Conservation (phyloP, 345 rosid species). For the Aquilaria malaccensis region DNA sequence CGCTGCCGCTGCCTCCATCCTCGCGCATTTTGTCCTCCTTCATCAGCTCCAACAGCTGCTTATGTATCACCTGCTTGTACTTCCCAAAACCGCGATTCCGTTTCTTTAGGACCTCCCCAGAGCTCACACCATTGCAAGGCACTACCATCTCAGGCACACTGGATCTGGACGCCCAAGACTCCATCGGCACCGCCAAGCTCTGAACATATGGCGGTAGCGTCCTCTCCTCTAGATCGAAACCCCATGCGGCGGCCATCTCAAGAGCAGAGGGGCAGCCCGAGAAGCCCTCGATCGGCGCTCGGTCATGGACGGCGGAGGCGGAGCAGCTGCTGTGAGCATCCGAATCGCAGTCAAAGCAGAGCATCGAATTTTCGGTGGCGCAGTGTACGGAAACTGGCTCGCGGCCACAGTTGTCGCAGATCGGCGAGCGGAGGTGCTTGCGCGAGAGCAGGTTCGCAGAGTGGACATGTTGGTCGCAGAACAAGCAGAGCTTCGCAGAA, state of each 20-base stretch:
- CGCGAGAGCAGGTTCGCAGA: constrained; percentile 71
- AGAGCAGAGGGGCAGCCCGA: constrained; percentile 59
- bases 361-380: constrained; percentile 46
- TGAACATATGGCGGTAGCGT: constrained; percentile 11
- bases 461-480: constrained; percentile 91
- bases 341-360: constrained; percentile 69
- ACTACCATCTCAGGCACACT: constrained; percentile 49
- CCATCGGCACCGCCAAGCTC: constrained; percentile 32
- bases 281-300: constrained; percentile 50
- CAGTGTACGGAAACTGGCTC: constrained; percentile 67
- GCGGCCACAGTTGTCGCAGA: constrained; percentile 67
- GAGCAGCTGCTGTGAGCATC: constrained; percentile 69
- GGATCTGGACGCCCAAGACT: constrained; percentile 35
- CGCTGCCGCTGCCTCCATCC: constrained; percentile 13
- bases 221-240: constrained; percentile 38
- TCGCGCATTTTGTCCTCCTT: constrained; percentile 26
- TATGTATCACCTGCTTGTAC: constrained; percentile 43
- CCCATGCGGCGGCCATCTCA: constrained; percentile 59
- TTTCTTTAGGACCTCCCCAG: constrained; percentile 19
- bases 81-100: constrained; percentile 39
- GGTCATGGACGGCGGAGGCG: constrained; percentile 58
- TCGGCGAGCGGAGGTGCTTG: constrained; percentile 87
- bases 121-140: constrained; percentile 23
- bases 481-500: constrained; percentile 77
- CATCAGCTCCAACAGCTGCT: constrained; percentile 60